Conservation (phyloP, 1,284 basidiomycete genomes). For the Moesziomyces sp. region DNA sequence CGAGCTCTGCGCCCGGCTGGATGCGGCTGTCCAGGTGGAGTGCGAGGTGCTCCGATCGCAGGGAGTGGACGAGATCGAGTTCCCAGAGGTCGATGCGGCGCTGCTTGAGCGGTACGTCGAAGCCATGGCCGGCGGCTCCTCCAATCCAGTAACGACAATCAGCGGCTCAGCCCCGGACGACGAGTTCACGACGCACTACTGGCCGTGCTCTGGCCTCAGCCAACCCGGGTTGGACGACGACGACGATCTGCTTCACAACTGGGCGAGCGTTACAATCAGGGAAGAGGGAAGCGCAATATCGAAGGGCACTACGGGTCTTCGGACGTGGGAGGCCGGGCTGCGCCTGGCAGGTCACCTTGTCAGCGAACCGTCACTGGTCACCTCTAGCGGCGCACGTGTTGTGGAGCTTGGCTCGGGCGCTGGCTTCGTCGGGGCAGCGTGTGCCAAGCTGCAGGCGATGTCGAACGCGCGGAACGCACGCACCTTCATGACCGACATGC, state of each 20-base stretch:
- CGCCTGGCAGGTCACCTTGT: slow-evolving; percentile 38
- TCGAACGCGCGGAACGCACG: slow-evolving; percentile 5
- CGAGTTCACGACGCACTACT: slow-evolving; percentile 37
- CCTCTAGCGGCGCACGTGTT: slow-evolving; percentile 24
- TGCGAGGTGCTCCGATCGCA: slow-evolving; percentile 14
- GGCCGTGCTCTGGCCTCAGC: slow-evolving; percentile 4
- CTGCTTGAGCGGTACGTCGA: slow-evolving; percentile 44
- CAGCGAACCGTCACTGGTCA: slow-evolving; percentile 20
- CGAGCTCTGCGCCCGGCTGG: slow-evolving; percentile 32
- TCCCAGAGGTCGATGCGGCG: slow-evolving; percentile 39
- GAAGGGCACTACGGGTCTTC: slow-evolving; percentile 46
- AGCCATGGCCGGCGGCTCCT: slow-evolving; percentile 20
- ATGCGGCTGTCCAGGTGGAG: slow-evolving; percentile 39
- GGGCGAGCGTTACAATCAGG: slow-evolving; percentile 24
- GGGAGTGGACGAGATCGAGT: slow-evolving; percentile 36
- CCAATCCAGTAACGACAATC: neutral
- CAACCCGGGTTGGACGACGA: neutral
- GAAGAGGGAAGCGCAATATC: slow-evolving; percentile 48
- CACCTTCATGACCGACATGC: slow-evolving; percentile 44
- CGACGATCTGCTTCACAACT: slow-evolving; percentile 16
- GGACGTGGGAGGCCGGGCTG: slow-evolving; percentile 52
- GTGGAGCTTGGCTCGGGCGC: slow-evolving; percentile 53
- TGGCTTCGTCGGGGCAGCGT: slow-evolving; percentile 46
- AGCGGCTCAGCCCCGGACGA: slow-evolving; percentile 18
- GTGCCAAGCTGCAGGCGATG: slow-evolving; percentile 22